phyloP scores from a whole-genome alignment of 768 basidiomycete species.

The Tricholoma sp. region DNA sequence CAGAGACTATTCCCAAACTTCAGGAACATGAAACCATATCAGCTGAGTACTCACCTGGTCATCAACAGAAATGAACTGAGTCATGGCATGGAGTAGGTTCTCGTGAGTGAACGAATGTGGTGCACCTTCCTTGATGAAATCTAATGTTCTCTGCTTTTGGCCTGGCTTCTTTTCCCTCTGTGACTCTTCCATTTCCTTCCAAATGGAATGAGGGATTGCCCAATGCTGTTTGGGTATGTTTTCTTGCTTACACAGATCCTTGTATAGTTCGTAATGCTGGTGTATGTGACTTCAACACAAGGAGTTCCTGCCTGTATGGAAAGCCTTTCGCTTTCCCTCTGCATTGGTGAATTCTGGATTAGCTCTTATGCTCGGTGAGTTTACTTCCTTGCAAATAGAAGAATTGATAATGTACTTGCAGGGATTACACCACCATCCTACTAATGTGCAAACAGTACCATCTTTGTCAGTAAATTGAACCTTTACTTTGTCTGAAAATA shows the following conservation, averaged over 20 bases:
- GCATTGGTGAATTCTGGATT: too few species aligned
- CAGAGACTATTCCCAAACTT: slow-evolving; percentile 1
- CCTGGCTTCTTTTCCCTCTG: background rate
- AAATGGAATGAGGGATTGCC: too few species aligned
- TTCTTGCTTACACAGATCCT: background rate
- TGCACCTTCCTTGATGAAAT: background rate
- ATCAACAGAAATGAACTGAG: slow-evolving; percentile 9
- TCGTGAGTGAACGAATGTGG: slow-evolving; percentile 4
- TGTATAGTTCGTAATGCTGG: too few species aligned
- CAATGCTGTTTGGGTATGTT: too few species aligned
- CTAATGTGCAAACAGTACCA: background rate
- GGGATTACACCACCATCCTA: background rate
- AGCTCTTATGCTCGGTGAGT: background rate
- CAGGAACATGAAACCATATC: background rate
- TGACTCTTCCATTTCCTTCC: too few species aligned
- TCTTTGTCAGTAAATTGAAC: background rate
- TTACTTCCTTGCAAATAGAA: background rate
- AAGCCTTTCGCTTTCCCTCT: too few species aligned
- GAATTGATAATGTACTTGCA: too few species aligned
- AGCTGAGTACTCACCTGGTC: slow-evolving; percentile 9
- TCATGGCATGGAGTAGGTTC: slow-evolving; percentile 5
- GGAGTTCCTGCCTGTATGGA: background rate
- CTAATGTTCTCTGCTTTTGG: background rate
- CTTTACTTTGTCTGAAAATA: too few species aligned
- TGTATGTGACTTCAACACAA: background rate